Evolutionary conservation across 2,329 filamentous ascomycete genomes (phyloP), one percentile per base, ranked within the genome.

Genomic region (Paraphaeosphaeria minitans): DNA sequence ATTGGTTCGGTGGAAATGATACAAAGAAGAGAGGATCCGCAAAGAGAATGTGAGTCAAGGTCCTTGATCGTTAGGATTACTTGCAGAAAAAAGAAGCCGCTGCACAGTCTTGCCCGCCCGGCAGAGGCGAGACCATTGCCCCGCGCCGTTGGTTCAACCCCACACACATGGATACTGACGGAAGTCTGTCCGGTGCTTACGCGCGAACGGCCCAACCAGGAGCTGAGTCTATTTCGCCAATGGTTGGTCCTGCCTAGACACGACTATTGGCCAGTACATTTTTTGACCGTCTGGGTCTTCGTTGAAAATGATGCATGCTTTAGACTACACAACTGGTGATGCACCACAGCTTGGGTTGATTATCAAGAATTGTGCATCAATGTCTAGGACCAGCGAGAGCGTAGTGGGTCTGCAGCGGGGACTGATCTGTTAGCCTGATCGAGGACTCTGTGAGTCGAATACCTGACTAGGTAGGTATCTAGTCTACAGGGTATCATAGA

Each of bases 401-500:
- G 53, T 22, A 47, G 33, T 48, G 42, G 33, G 35, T 33, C 42
- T 39, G 53, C 33, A 41, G 43, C 19, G 13, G 41, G 16, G 21
- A 49, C 27, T n/a, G 39, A 16, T 55, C 19, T 12, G 8, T 45
- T 43, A 53, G 51, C 29, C 31, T 21, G 41, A 45, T 35, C 27
- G 27, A 45, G 27, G 29, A 22, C 16, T n/a, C 22, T 57, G n/a
- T 42, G 42, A 53, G n/a, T 24, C 42, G 49, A 41, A 47, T 53
- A 55, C 53, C 56, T 55, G 54, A 27, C 46, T 56, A n/a, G n/a
- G n/a, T n/a, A n/a, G n/a, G n/a, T n/a, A n/a, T n/a, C n/a, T n/a
- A n/a, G n/a, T n/a, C n/a, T n/a, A 60, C 58, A 62, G 57, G 62
- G 60, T 61, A 60, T 65, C 57, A 54, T 61, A 48, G 41, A 56